phyloP scores from a whole-genome alignment of 768 basidiomycete species.

The Fibroporia radiculosa region DNA sequence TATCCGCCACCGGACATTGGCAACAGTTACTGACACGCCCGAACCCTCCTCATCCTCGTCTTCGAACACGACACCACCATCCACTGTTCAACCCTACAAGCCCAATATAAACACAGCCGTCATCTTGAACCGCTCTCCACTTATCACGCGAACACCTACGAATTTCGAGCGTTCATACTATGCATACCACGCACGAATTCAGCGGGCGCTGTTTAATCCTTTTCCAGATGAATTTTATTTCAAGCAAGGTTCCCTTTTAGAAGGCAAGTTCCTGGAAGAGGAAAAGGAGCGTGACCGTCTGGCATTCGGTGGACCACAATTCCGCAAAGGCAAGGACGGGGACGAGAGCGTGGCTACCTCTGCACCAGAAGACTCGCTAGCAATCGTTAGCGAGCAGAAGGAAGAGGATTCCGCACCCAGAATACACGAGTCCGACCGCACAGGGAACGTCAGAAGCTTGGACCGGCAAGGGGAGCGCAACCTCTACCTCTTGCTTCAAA shows the following conservation, averaged over 20 bases:
- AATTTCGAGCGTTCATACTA: slow-evolving; percentile 77
- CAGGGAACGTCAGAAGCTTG: slow-evolving; percentile 60
- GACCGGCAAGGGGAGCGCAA: slow-evolving; percentile 82
- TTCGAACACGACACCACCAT: slow-evolving; percentile 5
- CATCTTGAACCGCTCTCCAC: slow-evolving; percentile 71
- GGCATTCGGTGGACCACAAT: slow-evolving; percentile 52
- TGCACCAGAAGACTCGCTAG: slow-evolving; percentile 1
- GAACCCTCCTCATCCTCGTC: slow-evolving; percentile 11
- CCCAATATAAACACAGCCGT: slow-evolving; percentile 52
- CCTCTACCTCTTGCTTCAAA: slow-evolving; percentile 76
- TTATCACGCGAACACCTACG: slow-evolving; percentile 63
- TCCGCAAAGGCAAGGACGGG: slow-evolving; percentile 20
- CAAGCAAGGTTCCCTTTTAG: slow-evolving; percentile 81
- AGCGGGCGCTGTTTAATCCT: slow-evolving; percentile 81
- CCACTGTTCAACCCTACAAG: slow-evolving; percentile 24
- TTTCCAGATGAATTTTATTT: slow-evolving; percentile 90
- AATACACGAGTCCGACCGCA: slow-evolving; percentile 50
- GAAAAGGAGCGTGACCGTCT: slow-evolving; percentile 63
- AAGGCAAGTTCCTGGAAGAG: slow-evolving; percentile 72
- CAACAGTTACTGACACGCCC: slow-evolving; percentile 16
- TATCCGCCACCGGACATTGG: slow-evolving; percentile 18
- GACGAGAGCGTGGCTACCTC: neutral
- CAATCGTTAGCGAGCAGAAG: slow-evolving; percentile 31
- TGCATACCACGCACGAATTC: slow-evolving; percentile 75
- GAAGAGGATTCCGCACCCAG: slow-evolving; percentile 57